phyloP scores from a whole-genome alignment of 805 yeast species.

The Pichia manshurica region DNA sequence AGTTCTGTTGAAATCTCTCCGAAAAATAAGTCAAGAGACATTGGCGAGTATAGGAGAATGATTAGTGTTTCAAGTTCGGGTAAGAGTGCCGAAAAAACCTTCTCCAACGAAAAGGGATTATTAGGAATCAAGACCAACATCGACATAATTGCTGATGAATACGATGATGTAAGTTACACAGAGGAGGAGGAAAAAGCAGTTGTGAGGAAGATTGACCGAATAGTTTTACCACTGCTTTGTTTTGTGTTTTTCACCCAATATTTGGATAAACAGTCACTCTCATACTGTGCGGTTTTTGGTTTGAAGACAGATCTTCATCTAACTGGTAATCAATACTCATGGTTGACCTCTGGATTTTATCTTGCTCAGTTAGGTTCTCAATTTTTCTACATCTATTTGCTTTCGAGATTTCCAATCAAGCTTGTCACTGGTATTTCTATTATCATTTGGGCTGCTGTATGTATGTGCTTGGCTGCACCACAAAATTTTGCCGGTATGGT shows the following conservation, averaged over 20 bases:
- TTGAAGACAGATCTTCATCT: conserved; percentile 43
- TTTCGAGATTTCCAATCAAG: conserved; percentile 55
- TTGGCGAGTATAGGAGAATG: no score
- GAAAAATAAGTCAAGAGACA: no score
- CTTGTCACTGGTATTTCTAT: conserved; percentile 44
- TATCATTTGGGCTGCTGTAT: conserved; percentile 55
- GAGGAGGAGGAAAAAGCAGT: conserved; percentile 28
- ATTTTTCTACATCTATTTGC: conserved; percentile 47
- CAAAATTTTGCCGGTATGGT: conserved; percentile 40
- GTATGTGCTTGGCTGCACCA: conserved; percentile 43
- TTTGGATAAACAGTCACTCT: conserved; percentile 21
- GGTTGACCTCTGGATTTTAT: conserved; percentile 31
- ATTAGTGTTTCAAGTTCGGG: no score
- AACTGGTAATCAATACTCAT: conserved; percentile 35
- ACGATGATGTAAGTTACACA: conserved; percentile 9
- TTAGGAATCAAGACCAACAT: neutral
- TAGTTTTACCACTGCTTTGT: conserved; percentile 32
- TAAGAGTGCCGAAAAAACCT: no score
- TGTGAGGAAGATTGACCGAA: conserved; percentile 35
- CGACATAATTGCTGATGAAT: neutral
- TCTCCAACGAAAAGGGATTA: neutral
- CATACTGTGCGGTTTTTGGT: conserved; percentile 49
- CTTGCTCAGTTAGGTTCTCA: conserved; percentile 38
- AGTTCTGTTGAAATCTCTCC: no score
- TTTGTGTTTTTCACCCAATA: conserved; percentile 17